A percentile compares a stretch with the other conserved stretches of the same genome.
Conservation (phyloP, 345 rosid species). For the Eutrema heterophyllum region DNA sequence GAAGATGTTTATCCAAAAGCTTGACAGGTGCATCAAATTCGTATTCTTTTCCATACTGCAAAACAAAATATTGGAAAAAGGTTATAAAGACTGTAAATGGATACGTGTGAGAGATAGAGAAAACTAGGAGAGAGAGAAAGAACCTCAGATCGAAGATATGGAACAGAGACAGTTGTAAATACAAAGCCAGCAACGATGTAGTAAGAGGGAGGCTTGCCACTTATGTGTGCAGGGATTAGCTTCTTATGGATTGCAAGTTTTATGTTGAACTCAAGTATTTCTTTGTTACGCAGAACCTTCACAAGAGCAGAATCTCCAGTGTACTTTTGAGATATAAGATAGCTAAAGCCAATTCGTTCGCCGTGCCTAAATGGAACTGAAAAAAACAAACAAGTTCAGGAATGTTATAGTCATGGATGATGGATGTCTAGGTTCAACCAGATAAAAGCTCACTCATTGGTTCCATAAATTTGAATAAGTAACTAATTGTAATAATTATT, state of each 20-base stretch:
- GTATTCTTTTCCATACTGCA: constrained; percentile 91
- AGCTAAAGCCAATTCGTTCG: constrained; percentile 91
- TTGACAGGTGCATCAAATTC: constrained; percentile 97
- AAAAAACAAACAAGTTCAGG: constrained; percentile 13
- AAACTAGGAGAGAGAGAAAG: not conserved
- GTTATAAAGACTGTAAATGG: not conserved
- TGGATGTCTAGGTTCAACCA: not conserved
- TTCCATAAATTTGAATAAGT: not conserved
- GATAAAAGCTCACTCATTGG: not conserved
- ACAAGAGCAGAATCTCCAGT: constrained; percentile 79
- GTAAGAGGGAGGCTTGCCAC: constrained; percentile 80
- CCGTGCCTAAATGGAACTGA: constrained; percentile 95
- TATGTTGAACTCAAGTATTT: constrained; percentile 61
- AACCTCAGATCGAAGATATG: constrained; percentile 94
- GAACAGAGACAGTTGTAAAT: constrained; percentile 78
- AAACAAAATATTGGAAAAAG: not conserved
- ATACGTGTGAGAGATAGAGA: not conserved
- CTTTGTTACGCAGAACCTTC: constrained; percentile 69
- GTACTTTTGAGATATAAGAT: constrained; percentile 88
- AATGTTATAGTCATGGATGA: not conserved
- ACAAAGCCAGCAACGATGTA: constrained; percentile 92
- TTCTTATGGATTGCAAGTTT: constrained; percentile 83
- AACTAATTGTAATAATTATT: constrained; percentile 4
- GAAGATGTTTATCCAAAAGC: constrained; percentile 80
- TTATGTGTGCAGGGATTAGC: constrained; percentile 81